Evolutionary conservation across 78 protist species (phyloP), one percentile per base, ranked within the genome.

Genomic region (Dictyostelium purpureum): DNA sequence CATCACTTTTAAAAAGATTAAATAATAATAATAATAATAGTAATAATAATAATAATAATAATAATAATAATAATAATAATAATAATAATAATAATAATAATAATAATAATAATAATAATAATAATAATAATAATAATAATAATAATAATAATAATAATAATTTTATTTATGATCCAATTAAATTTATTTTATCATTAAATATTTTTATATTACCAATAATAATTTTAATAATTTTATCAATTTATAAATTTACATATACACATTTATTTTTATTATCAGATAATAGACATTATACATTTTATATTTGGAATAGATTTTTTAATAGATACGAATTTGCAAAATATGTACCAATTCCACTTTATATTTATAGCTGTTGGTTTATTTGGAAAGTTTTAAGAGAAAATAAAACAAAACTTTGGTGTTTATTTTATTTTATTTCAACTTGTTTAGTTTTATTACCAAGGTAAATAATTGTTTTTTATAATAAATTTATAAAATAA

Each of bases 211-310:
- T 63, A 56, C 2, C 5, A 18, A 2, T 57, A 11, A 33, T 79
- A 52, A 4, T 21, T 2, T 6, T 47, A 16, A 18, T 57, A 37
- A n/a, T n/a, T n/a, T n/a, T n/a, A n/a, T n/a, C n/a, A n/a, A 57
- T 70, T 28, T 21, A 61, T 18, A 69, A 47, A 79, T 70, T 79
- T 21, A 79, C 88, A 19, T 71, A 66, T 35, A 69, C 57, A 31
- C 92, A 87, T 77, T 40, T 69, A 77, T 87, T 77, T 19, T 12
- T 87, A 28, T 47, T 87, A 37, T 69, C 92, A 4, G 92, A 87
- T 26, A 87, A 87, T 24, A 87, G 92, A 87, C 92, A 87, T 54
- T 87, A 87, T 24, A 71, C 67, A 38, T 87, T 87, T 63, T 87
- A 87, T 37, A 18, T 87, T 19, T 87, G 77, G 77, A 87, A 81